Percentiles rank a stretch among this genome's conserved stretches.
Evolutionary conservation across 148 eudicot species (phyloP).

Genomic region (Silene conica): DNA sequence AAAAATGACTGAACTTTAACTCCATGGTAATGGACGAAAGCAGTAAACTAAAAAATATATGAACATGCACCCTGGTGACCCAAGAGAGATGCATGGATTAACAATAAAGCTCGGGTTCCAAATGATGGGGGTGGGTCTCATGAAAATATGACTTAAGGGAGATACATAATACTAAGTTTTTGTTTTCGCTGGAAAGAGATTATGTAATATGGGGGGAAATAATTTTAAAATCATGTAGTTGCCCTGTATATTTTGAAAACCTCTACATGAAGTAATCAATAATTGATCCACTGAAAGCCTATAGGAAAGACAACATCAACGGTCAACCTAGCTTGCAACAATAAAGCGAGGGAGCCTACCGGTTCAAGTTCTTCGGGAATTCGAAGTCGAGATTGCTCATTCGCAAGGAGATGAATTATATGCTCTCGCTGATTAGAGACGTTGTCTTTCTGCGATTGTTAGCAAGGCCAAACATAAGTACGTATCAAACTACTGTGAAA

Average conservation of each 20-base stretch:
- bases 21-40: too few relatives aligned
- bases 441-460: slow-evolving; percentile 66
- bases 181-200: too few relatives aligned
- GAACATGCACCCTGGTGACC: too few relatives aligned
- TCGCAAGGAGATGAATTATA: slow-evolving; percentile 85
- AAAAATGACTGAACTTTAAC: too few relatives aligned
- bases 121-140: background rate
- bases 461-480: slow-evolving; percentile 16
- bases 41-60: too few relatives aligned
- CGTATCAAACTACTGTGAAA: background rate
- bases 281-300: slow-evolving; percentile 3
- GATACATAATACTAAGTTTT: background rate
- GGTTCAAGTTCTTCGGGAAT: slow-evolving; percentile 78
- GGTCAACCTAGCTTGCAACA: slow-evolving; percentile 3
- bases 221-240: background rate
- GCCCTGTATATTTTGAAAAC: background rate
- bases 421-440: slow-evolving; percentile 96
- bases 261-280: background rate
- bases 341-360: slow-evolving; percentile 40
- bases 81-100: too few relatives aligned
- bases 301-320: background rate
- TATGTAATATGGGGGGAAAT: too few relatives aligned
- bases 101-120: background rate
- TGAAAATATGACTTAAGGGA: background rate
- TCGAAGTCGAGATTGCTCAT: slow-evolving; percentile 83